Evolutionary conservation across 1,284 basidiomycete genomes (phyloP).

Genomic region (Cystobasidiaceae sp.): DNA sequence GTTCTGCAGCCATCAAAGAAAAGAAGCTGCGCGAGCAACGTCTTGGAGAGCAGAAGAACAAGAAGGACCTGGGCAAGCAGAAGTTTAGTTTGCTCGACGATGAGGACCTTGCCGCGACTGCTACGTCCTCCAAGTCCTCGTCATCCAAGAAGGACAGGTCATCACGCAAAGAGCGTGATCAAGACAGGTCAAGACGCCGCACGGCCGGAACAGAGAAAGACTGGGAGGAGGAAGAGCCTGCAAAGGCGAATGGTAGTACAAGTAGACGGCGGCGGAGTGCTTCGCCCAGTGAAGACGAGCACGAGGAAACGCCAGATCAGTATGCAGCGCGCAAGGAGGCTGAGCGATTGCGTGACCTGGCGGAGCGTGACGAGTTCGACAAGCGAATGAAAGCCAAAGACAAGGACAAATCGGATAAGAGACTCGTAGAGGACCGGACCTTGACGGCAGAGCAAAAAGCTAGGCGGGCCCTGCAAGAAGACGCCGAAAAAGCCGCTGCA

Average conservation of each 20-base stretch:
- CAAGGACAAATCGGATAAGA: constrained; percentile 72
- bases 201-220: constrained; percentile 56
- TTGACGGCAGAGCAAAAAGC: constrained; percentile 69
- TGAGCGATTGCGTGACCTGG: constrained; percentile 69
- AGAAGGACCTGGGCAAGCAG: constrained; percentile 55
- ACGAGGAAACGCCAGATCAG: constrained; percentile 20
- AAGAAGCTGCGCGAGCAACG: constrained; percentile 58
- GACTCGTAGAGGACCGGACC: constrained; percentile 85
- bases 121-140: constrained; percentile 49
- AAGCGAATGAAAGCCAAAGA: constrained; percentile 80
- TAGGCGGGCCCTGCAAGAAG: constrained; percentile 76
- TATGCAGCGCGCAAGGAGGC: constrained; percentile 61
- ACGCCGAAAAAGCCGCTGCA: constrained; percentile 65
- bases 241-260: constrained; percentile 45
- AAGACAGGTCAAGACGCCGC: constrained; percentile 32
- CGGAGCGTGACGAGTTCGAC: constrained; percentile 88
- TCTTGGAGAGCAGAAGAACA: constrained; percentile 60
- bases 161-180: no score
- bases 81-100: constrained; percentile 74
- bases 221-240: constrained; percentile 76
- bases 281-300: constrained; percentile 2
- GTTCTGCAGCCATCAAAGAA: constrained; percentile 49
- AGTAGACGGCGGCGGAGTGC: constrained; percentile 38
- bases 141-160: constrained; percentile 19
- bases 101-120: constrained; percentile 58